phyloP scores from a whole-genome alignment of 2,329 filamentous ascomycete species.

The Penicillium sp. region DNA sequence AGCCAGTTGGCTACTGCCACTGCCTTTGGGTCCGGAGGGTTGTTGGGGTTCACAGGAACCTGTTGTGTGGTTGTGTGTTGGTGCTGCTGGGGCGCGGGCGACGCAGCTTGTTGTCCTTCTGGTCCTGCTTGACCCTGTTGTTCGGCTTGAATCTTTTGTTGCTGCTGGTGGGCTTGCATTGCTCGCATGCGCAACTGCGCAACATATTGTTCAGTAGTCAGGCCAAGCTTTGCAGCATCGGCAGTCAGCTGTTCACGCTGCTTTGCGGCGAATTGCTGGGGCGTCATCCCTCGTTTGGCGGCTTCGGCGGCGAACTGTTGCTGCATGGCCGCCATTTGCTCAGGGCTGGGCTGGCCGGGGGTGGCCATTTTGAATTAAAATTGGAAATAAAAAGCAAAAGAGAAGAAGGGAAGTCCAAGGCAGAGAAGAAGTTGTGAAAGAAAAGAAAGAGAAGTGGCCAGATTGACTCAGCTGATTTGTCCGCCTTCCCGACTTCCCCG shows the following conservation, averaged over 20 bases:
- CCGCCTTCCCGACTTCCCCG: slow-evolving; percentile 17
- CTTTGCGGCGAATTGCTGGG: slow-evolving; percentile 75
- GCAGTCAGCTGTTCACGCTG: slow-evolving; percentile 47
- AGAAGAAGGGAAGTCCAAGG: not conserved
- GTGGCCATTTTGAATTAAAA: slow-evolving; percentile 33
- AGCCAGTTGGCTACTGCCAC: slow-evolving; percentile 88
- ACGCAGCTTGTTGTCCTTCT: slow-evolving; percentile 38
- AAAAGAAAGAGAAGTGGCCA: slow-evolving; percentile 25
- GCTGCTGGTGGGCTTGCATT: slow-evolving; percentile 44
- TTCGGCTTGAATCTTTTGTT: slow-evolving; percentile 37
- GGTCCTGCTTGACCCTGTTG: slow-evolving; percentile 34
- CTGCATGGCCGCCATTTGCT: slow-evolving; percentile 84
- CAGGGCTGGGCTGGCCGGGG: slow-evolving; percentile 61
- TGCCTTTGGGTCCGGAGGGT: slow-evolving; percentile 81
- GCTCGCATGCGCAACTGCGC: slow-evolving; percentile 47
- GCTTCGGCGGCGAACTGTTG: slow-evolving; percentile 79
- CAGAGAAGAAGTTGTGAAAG: slow-evolving; percentile 8
- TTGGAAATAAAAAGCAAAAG: not conserved
- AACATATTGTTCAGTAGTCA: slow-evolving; percentile 53
- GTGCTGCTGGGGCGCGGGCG: slow-evolving; percentile 23
- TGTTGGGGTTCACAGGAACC: slow-evolving; percentile 47
- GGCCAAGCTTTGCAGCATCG: slow-evolving; percentile 51
- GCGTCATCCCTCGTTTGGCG: slow-evolving; percentile 76
- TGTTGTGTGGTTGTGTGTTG: slow-evolving; percentile 44
- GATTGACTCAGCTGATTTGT: slow-evolving; percentile 30